Base-by-base conservation (phyloP, 495 filamentous ascomycete genomes). In the Penicillium malachiteum region DNA sequence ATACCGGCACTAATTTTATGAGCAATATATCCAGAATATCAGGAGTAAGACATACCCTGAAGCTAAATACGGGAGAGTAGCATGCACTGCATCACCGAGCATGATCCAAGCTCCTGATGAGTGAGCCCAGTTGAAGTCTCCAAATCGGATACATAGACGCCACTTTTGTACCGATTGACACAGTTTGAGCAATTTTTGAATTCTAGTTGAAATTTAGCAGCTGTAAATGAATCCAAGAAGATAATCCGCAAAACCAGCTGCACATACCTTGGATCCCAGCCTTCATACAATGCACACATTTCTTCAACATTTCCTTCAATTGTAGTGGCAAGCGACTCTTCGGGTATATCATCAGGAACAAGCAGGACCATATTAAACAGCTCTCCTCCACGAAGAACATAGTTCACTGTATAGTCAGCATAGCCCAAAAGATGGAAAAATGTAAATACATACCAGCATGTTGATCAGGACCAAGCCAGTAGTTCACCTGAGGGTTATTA, bases 281-380 rank as follows among this genome's bases (percentile, higher is more conserved):
- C 78, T 50, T 78, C 69, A 47, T 83, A 89, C 32, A 85, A 63
- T 0, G 75, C 73, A 59, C 80, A 75, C 87, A 91, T 89, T 62
- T 90, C 87, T 48, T 83, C 77, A 11, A 87, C 73, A 50, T 83
- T 82, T 0, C 84, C 86, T 46, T 52, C 77, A 40, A 51, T 77
- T 71, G 55, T 78, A 67, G 43, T 81, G 54, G 55, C 78, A 59
- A 56, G 68, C 53, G 38, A 68, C n/a, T 72, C 68, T 30, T 74
- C 71, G 7, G 84, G 85, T 35, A 90, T 79, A 62, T 90, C 84
- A 52, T 90, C 87, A 0, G 87, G 87, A 3, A 85, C 83, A 10
- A 89, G 69, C 0, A 90, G 68, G 0, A 89, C 86, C 71, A 89
- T 83, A 55, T 89, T 89, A 60, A 85, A 84, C 39, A 87, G 66